A percentile compares a stretch with the other conserved stretches of the same genome.
Conservation (phyloP, 495 filamentous ascomycete species). For the Lasiosphaeria hispida region DNA sequence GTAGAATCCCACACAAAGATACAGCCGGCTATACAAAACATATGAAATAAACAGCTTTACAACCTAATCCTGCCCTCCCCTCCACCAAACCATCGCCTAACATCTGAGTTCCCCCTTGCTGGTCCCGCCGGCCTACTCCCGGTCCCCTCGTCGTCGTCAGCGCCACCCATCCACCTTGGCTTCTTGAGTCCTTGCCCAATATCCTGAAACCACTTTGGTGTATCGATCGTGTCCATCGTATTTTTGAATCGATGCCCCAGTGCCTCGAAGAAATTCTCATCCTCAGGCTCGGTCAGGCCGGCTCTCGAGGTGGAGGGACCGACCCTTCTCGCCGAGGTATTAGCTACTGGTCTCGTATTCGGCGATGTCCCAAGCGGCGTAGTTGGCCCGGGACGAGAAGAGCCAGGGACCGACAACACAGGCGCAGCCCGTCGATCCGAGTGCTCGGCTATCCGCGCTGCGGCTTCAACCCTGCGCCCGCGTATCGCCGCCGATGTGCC, state of each 20-base stretch:
- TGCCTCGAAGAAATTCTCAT: conserved; percentile 76
- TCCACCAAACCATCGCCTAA: conserved; percentile 47
- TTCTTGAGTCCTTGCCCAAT: conserved; percentile 63
- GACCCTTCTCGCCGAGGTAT: conserved; percentile 31
- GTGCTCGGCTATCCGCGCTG: conserved; percentile 26
- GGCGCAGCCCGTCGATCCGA: conserved; percentile 30
- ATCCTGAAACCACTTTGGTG: conserved; percentile 74
- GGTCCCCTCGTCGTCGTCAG: conserved; percentile 33
- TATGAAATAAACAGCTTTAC: conserved; percentile 10
- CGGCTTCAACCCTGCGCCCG: conserved; percentile 34
- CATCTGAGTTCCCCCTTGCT: conserved; percentile 33
- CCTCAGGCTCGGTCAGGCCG: conserved; percentile 55
- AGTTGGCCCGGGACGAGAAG: conserved; percentile 23
- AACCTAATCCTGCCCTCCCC: conserved; percentile 30
- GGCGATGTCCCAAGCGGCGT: conserved; percentile 45
- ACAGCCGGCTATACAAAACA: conserved; percentile 3
- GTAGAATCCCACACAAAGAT: too few species aligned
- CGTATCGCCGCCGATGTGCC: conserved; percentile 46
- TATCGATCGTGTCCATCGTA: conserved; percentile 81
- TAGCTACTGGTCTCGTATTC: conserved; percentile 33
- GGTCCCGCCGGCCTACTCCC: background rate
- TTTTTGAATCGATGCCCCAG: conserved; percentile 85
- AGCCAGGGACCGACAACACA: conserved; percentile 36
- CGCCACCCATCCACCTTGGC: conserved; percentile 81
- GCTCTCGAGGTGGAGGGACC: conserved; percentile 22